Evolutionary conservation across 805 yeast species (phyloP).

Genomic region (Grigorovia yakushimaensis): DNA sequence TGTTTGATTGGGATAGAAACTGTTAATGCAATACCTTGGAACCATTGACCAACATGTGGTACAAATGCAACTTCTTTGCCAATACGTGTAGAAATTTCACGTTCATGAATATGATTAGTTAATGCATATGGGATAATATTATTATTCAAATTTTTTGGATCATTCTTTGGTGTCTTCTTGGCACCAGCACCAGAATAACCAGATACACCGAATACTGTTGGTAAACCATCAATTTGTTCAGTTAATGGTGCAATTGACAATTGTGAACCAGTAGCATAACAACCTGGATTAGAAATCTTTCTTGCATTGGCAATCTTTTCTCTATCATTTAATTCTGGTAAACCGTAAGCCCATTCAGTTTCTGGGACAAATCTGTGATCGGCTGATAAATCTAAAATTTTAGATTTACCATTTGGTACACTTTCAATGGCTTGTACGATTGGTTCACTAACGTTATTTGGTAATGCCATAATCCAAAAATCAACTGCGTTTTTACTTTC

Average conservation of each 20-base stretch:
- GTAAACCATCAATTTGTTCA: constrained; percentile 59
- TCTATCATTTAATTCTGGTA: constrained; percentile 84
- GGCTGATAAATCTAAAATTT: constrained; percentile 87
- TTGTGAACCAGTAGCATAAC: constrained; percentile 99
- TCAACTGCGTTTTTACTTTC: constrained; percentile 76
- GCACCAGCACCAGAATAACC: constrained; percentile 99
- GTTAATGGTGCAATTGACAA: constrained; percentile 79
- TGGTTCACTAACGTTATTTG: constrained; percentile 92
- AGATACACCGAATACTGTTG: constrained; percentile 88
- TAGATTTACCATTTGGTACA: constrained; percentile 54
- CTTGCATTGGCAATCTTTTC: constrained; percentile 54
- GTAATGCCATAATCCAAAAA: constrained; percentile 98
- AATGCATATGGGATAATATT: constrained; percentile 91
- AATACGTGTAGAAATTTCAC: constrained; percentile 75
- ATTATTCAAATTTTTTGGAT: constrained; percentile 58
- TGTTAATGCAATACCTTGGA: constrained; percentile 94
- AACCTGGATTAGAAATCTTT: constrained; percentile 93
- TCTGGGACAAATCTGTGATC: constrained; percentile 90
- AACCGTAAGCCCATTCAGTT: constrained; percentile 86
- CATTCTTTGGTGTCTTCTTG: constrained; percentile 95
- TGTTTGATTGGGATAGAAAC: constrained; percentile 78
- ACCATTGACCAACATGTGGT: constrained; percentile 99
- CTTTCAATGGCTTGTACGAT: constrained; percentile 73
- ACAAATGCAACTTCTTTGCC: constrained; percentile 77
- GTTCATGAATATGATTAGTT: constrained; percentile 95